Conservation (phyloP, 2,329 filamentous ascomycete genomes). For the Onygenales sp. region DNA sequence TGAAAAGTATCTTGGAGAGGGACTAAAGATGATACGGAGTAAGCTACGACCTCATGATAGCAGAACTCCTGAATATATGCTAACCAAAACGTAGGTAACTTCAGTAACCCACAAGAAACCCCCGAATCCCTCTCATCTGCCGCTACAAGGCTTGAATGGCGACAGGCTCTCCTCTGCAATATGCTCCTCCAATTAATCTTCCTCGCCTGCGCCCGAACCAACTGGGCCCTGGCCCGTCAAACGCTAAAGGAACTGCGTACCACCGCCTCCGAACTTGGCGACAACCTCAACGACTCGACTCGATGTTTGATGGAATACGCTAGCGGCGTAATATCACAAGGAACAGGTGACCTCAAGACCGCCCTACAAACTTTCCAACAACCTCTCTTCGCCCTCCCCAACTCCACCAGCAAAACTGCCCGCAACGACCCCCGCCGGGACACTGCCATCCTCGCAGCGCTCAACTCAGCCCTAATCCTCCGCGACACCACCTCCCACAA, state of each 20-base stretch:
- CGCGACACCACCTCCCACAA: constrained; percentile 51
- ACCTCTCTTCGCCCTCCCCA: constrained; percentile 46
- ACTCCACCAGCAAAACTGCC: constrained; percentile 26
- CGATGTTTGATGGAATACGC: constrained; percentile 59
- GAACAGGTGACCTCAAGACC: constrained; percentile 58
- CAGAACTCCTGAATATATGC: constrained; percentile 9
- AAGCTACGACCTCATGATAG: constrained; percentile 7
- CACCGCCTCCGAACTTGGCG: constrained; percentile 35
- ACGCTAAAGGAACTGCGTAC: constrained; percentile 46
- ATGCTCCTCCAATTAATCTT: constrained; percentile 63
- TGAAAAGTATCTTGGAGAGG: constrained; percentile 49
- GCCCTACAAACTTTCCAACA: constrained; percentile 61
- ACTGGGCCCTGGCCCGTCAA: constrained; percentile 56
- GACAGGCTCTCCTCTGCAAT: constrained; percentile 56
- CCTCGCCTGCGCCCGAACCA: constrained; percentile 58
- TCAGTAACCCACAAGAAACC: constrained; percentile 30
- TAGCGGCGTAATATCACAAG: constrained; percentile 65
- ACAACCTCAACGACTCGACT: constrained; percentile 32
- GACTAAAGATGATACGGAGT: constrained; percentile 43
- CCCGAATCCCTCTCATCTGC: constrained; percentile 49
- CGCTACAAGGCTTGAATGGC: constrained; percentile 53
- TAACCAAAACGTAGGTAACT: constrained; percentile 21
- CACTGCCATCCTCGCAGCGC: constrained; percentile 50
- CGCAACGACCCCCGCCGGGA: constrained; percentile 49
- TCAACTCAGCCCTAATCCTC: constrained; percentile 66